A percentile compares a stretch with the other conserved stretches of the same genome.
Conservation (phyloP, 2,329 filamentous ascomycete species). For the Clonostachys byssicola region DNA sequence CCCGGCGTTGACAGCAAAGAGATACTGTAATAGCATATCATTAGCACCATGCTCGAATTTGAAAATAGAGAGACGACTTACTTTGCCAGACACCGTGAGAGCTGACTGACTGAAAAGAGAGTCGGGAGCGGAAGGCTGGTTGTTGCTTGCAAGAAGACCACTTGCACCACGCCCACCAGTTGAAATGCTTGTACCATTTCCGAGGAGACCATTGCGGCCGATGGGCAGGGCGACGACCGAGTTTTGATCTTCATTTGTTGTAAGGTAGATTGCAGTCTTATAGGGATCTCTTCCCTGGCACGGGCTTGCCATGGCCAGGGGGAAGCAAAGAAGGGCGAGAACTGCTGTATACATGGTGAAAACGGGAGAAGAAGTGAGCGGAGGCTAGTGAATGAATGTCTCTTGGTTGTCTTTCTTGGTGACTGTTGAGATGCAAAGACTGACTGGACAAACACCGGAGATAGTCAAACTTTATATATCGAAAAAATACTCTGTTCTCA, state of each 20-base stretch:
- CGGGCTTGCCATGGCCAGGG: no score
- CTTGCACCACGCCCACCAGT: slow-evolving; percentile 45
- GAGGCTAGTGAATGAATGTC: no score
- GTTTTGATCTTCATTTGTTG: slow-evolving; percentile 22
- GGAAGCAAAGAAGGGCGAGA: no score
- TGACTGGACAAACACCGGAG: no score
- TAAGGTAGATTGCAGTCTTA: no score
- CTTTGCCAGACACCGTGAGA: slow-evolving; percentile 42
- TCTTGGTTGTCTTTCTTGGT: no score
- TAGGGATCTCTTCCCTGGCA: no score
- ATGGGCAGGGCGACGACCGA: slow-evolving; percentile 45
- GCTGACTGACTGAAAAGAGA: slow-evolving; percentile 45
- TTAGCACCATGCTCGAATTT: background rate
- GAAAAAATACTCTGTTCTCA: no score
- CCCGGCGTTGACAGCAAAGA: slow-evolving; percentile 42
- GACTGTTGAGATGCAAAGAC: no score
- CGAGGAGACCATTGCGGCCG: slow-evolving; percentile 38
- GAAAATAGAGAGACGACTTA: slow-evolving; percentile 26
- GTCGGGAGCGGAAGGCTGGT: slow-evolving; percentile 36
- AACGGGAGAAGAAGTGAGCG: no score
- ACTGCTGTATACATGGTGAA: no score
- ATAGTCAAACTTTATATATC: no score
- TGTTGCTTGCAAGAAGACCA: slow-evolving; percentile 22
- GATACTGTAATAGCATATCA: slow-evolving; percentile 22
- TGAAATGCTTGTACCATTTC: slow-evolving; percentile 28